phyloP scores from a whole-genome alignment of 345 rosid species.

The Populus simonii region DNA sequence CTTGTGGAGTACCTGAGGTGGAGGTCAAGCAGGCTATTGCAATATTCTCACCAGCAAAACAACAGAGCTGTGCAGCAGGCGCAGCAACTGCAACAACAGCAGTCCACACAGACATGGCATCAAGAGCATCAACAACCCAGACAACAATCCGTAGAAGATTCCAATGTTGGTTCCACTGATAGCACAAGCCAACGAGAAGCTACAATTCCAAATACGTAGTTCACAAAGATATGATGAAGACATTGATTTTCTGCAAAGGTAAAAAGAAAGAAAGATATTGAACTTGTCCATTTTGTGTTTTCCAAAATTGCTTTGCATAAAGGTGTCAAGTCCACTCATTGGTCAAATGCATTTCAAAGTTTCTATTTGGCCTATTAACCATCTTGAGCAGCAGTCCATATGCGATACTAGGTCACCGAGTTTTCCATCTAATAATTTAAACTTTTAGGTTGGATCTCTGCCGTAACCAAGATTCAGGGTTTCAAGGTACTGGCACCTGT shows the following conservation, averaged over 20 bases:
- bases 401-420: neutral
- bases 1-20: conserved; percentile 49
- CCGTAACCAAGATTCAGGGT: neutral
- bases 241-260: neutral
- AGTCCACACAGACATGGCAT: neutral
- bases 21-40: conserved; percentile 38
- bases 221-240: neutral
- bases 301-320: no score
- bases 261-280: neutral
- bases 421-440: neutral
- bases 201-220: neutral
- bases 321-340: no score
- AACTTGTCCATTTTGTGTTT: no score
- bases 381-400: neutral
- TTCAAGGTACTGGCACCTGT: neutral
- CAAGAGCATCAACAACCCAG: conserved; percentile 15
- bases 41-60: conserved; percentile 13
- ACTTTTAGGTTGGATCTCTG: neutral
- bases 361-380: neutral
- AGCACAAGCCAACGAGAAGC: conserved; percentile 15
- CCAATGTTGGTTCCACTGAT: conserved; percentile 2
- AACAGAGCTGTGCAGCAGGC: conserved; percentile 24
- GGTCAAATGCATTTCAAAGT: neutral
- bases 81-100: conserved; percentile 1
- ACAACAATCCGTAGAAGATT: conserved; percentile 13